Evolutionary conservation across 495 filamentous ascomycete species (phyloP).

Genomic region (Penicillium taxi): DNA sequence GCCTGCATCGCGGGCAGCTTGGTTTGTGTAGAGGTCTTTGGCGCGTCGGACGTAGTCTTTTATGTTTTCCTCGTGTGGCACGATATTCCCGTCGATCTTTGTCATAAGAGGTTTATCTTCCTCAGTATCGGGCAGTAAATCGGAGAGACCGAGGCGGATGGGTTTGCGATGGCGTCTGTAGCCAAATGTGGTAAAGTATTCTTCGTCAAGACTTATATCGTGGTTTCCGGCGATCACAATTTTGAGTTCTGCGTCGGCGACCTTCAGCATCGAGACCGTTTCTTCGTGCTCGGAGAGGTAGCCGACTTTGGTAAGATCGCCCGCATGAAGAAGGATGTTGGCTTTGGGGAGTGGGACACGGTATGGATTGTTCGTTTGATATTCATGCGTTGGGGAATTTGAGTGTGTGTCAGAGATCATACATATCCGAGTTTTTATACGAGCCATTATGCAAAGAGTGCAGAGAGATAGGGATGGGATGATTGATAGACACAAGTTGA

Average conservation of each 20-base stretch:
- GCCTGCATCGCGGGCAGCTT: slow-evolving; percentile 40
- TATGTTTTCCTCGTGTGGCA: slow-evolving; percentile 4
- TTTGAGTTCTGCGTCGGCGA: slow-evolving; percentile 58
- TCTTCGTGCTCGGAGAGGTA: slow-evolving; percentile 44
- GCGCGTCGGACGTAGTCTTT: slow-evolving; percentile 18
- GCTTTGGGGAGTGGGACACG: slow-evolving; percentile 43
- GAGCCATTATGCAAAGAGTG: slow-evolving; percentile 11
- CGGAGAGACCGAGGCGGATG: slow-evolving; percentile 8
- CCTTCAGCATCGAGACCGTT: slow-evolving; percentile 46
- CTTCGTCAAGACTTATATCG: slow-evolving; percentile 61
- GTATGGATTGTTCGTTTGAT: slow-evolving; percentile 27
- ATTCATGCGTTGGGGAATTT: slow-evolving; percentile 20
- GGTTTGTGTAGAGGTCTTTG: slow-evolving; percentile 41
- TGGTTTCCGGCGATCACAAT: slow-evolving; percentile 79
- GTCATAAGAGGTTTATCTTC: slow-evolving; percentile 7
- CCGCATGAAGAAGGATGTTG: slow-evolving; percentile 65
- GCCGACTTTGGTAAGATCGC: slow-evolving; percentile 63
- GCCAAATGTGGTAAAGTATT: slow-evolving; percentile 35
- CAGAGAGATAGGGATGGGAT: not conserved
- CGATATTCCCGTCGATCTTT: slow-evolving; percentile 1
- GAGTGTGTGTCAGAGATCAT: slow-evolving; percentile 61
- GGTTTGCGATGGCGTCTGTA: slow-evolving; percentile 26
- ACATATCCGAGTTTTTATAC: slow-evolving; percentile 43
- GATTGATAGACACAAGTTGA: too few species aligned
- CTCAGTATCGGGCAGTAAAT: slow-evolving; percentile 5